Evolutionary conservation across 2,329 filamentous ascomycete species (phyloP).

Genomic region (Trichoderma sp.): DNA sequence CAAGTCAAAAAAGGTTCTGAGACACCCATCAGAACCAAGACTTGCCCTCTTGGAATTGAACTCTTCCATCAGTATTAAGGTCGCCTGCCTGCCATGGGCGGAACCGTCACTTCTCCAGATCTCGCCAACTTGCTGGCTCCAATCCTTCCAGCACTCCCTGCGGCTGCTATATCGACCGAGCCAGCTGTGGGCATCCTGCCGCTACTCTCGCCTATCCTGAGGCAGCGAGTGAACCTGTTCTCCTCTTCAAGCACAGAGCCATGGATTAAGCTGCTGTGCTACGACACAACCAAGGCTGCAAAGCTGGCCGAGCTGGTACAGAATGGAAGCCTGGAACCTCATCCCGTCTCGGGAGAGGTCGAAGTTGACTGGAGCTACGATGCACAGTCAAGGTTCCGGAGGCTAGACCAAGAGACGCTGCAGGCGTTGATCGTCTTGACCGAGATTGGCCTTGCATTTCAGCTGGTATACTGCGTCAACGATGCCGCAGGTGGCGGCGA

Average conservation of each 20-base stretch:
- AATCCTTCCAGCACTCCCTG: slow-evolving; percentile 60
- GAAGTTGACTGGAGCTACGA: slow-evolving; percentile 72
- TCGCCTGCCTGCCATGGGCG: slow-evolving; percentile 21
- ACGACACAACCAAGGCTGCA: slow-evolving; percentile 58
- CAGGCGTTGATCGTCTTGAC: slow-evolving; percentile 65
- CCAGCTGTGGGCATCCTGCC: slow-evolving; percentile 60
- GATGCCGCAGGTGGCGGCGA: slow-evolving; percentile 62
- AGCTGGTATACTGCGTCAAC: slow-evolving; percentile 68
- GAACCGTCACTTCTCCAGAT: slow-evolving; percentile 46
- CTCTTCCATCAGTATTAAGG: slow-evolving; percentile 6
- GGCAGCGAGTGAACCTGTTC: slow-evolving; percentile 67
- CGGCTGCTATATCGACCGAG: slow-evolving; percentile 58
- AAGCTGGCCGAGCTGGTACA: slow-evolving; percentile 63
- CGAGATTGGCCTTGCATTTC: slow-evolving; percentile 63
- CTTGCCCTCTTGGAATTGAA: not conserved
- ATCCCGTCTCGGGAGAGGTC: slow-evolving; percentile 77
- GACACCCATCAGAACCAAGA: not conserved
- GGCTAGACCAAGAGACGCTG: slow-evolving; percentile 75
- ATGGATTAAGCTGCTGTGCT: slow-evolving; percentile 74
- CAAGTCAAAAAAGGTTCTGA: not conserved
- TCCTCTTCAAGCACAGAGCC: slow-evolving; percentile 60
- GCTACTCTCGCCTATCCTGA: slow-evolving; percentile 64
- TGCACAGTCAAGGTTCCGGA: slow-evolving; percentile 61
- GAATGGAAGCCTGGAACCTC: slow-evolving; percentile 69
- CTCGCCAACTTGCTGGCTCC: slow-evolving; percentile 52